Conservation (phyloP, 495 filamentous ascomycete species). For the Trichoderma asperelloides region DNA sequence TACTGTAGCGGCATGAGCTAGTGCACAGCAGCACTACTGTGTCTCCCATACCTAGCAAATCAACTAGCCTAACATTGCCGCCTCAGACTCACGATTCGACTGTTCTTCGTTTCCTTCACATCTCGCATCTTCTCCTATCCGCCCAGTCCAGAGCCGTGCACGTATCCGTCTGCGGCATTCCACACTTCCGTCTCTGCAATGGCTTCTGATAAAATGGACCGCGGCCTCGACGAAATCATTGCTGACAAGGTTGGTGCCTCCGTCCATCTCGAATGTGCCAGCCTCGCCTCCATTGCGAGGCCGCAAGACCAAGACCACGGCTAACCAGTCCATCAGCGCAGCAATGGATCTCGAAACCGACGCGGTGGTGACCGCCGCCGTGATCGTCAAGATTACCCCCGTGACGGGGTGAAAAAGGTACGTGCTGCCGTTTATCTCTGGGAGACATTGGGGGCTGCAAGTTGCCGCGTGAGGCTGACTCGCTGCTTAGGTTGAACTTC, state of each 20-base stretch:
- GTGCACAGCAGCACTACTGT: too few relatives aligned
- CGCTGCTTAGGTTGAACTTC: constrained; percentile 12
- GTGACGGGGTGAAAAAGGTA: constrained; percentile 81
- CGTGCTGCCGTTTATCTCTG: background rate
- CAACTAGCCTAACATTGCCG: too few relatives aligned
- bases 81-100: background rate
- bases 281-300: constrained; percentile 13
- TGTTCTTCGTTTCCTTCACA: background rate
- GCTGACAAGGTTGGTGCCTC: constrained; percentile 22
- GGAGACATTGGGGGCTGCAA: background rate
- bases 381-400: constrained; percentile 48
- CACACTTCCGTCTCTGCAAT: background rate
- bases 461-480: background rate
- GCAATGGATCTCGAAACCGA: constrained; percentile 4
- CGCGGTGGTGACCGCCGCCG: constrained; percentile 18
- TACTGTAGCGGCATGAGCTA: too few relatives aligned
- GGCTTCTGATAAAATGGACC: constrained; percentile 12
- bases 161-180: background rate
- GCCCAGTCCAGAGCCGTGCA: background rate
- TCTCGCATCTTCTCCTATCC: background rate
- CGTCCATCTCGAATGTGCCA: background rate
- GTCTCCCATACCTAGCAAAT: too few relatives aligned
- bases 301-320: constrained; percentile 14
- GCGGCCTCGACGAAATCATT: constrained; percentile 21
- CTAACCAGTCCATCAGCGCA: constrained; percentile 16